Base-by-base conservation (phyloP, 306 rosid genomes). In the Parietaria judaica region DNA sequence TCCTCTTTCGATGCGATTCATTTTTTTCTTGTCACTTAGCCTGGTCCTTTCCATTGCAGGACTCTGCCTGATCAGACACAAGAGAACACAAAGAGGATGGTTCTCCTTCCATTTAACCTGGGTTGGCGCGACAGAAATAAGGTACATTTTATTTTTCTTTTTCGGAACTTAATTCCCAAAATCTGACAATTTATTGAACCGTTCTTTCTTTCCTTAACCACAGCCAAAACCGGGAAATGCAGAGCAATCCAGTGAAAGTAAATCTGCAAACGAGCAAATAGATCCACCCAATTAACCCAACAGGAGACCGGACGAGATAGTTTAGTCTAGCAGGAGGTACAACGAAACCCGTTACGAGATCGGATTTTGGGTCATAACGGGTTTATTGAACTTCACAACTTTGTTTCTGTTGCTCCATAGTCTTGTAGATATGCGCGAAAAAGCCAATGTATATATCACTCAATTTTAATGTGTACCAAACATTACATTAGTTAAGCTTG, bases 81-180 rank as follows among this genome's bases (percentile, higher is more conserved):
- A 43, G 95, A 77, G 49, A 79, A 43, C 75, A 41, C 86, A 60
- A 82, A 75, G 63, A 91, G 72, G 81, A 38, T 58, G 14, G 67
- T 94, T 47, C 78, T 91, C 70, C 76, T 84, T 56, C 76, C 83
- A 38, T 92, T 92, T 80, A 92, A 88, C 74, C 81, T 85, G 44
- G 95, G 98, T 50, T 92, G 96, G 96, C 95, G 95, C 57, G 98
- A 91, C 71, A 80, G 73, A 77, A 82, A 66, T 78, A 88, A 82
- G 98, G 98, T 92, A 78, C 56, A 44, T 62, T 51, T 64, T 5
- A 35, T 1, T n/a, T 14, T 9, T 14, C 35, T 3, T 49, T 1
- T 14, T 45, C 7, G 3, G 12, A 8, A 44, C 34, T 64, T 37
- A 43, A 14, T 36, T 56, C 74, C 53, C 61, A 51, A 71, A 68